Evolutionary conservation across 345 rosid species (phyloP), one percentile per base, ranked within the genome.

Genomic region (Murraya koenigii): DNA sequence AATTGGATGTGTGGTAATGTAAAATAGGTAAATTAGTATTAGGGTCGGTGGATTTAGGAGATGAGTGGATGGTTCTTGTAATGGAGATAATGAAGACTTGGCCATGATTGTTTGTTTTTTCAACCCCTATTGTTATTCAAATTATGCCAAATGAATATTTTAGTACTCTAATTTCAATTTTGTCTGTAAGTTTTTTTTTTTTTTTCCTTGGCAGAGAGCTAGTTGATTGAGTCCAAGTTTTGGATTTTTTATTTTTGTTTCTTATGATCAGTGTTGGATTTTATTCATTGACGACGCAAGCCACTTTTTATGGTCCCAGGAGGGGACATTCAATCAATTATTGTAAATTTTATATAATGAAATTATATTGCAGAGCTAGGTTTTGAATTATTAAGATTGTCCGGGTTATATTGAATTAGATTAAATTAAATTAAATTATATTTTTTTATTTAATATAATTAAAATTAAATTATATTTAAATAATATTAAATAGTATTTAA

Each of bases 71-170:
- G 75, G 75, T 69, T 68, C 56, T 10, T 35, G 54, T 66, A 44
- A 9, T 20, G 65, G 28, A 44, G 81, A 77, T 66, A 71, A 80
- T 0, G 64, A 80, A 72, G 49, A 54, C 74, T 39, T 80, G 85
- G 77, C 71, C 15, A 60, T 10, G 65, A 36, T 64, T 32, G 26
- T 33, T 54, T 69, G 67, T 15, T 49, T 71, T 52, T 6, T 41
- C 11, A 1, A 5, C 35, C 59, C 33, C 14, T 25, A 1, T 22
- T 62, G 35, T 32, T 0, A 22, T 65, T 64, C 55, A 49, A 49
- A 49, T 15, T 6, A 49, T 49, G 55, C 55, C 17, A 49, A 49
- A 15, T 49, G 7, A 49, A 1, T 15, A 49, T 52, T 52, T 52
- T 52, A 52, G 1, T 52, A 6, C 55, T 0, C 2, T 0, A 49